Evolutionary conservation across 106 monocot genomes (phyloP).

Genomic region (Dendrobium nobile): DNA sequence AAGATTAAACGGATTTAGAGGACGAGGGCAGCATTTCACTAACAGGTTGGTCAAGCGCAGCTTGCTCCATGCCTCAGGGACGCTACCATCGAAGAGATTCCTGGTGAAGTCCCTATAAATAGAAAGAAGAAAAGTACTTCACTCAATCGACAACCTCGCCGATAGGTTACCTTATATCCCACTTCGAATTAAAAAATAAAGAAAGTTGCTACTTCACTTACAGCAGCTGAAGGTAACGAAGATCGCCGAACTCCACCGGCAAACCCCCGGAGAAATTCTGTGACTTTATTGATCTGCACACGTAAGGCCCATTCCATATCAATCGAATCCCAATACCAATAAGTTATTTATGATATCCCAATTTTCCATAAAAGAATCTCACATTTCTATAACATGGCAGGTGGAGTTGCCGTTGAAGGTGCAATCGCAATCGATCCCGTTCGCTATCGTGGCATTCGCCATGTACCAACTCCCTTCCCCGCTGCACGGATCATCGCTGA

Average conservation of each 20-base stretch:
- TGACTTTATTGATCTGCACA: constrained; percentile 34
- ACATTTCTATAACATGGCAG: constrained; percentile 49
- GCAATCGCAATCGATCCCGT: constrained; percentile 44
- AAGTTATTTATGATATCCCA: not conserved
- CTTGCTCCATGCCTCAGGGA: constrained; percentile 43
- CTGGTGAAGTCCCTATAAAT: constrained; percentile 54
- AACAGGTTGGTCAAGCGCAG: constrained; percentile 39
- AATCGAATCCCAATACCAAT: not conserved
- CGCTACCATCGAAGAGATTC: constrained; percentile 43
- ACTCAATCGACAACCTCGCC: not conserved
- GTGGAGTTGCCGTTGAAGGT: constrained; percentile 17
- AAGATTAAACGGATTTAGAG: not conserved
- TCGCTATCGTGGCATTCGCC: constrained; percentile 10
- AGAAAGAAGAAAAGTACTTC: not conserved
- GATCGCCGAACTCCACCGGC: constrained; percentile 40
- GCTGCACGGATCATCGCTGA: constrained; percentile 61
- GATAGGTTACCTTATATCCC: not conserved
- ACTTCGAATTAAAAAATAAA: not conserved
- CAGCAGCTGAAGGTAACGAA: constrained; percentile 46
- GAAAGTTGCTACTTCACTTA: constrained; percentile 12
- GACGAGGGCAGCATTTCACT: constrained; percentile 9
- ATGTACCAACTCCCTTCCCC: constrained; percentile 35
- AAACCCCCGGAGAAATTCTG: constrained; percentile 50
- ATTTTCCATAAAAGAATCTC: not conserved
- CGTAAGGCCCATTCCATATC: not conserved